Evolutionary conservation across 1,284 basidiomycete species (phyloP), one percentile per base, ranked within the genome.

Genomic region (Ceratobasidium sp.): DNA sequence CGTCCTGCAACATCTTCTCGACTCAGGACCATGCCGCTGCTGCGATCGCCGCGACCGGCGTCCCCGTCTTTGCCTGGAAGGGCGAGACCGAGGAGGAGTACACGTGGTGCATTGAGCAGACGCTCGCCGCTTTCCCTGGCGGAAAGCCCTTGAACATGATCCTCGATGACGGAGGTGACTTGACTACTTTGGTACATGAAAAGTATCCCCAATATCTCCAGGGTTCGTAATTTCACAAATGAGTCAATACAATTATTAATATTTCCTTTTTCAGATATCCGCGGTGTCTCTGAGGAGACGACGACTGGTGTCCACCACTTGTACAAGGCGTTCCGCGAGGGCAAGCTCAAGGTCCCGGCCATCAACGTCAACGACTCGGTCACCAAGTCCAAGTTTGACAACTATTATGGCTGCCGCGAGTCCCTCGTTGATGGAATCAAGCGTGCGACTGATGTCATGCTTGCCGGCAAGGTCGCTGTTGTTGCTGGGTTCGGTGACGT

Each of bases 331-430:
- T 92, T 95, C 91, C 90, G 94, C 79, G 94, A 97, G 72, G 96
- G 96, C 78, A 94, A 88, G 81, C 89, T 99, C 81, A 98, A 96
- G 87, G 86, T 98, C 77, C 95, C 97, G 76, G 97, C 97, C 78
- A 99, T 99, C 88, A 99, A 99, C 83, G 97, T 99, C 82, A 97
- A 97, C 83, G 95, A 98, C 85, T 98, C 96, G 30, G 97, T 99
- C 80, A 99, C 97, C 78, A 99, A 99, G 59, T 74, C 40, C 49
- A 58, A 62, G 71, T 69, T 73, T 78, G 91, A 92, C 83, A 92
- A 93, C 83, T 91, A 92, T 83, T 98, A 98, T 82, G 95, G 95
- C 76, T 99, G 96, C 86, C 94, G 97, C 79, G 97, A 99, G 85
- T 99, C 96, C 64, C 92, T 99, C 77, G 97, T 99, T 77, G 96